Conservation (phyloP, 2,329 filamentous ascomycete species). For the Trichoderma afroharzianum region DNA sequence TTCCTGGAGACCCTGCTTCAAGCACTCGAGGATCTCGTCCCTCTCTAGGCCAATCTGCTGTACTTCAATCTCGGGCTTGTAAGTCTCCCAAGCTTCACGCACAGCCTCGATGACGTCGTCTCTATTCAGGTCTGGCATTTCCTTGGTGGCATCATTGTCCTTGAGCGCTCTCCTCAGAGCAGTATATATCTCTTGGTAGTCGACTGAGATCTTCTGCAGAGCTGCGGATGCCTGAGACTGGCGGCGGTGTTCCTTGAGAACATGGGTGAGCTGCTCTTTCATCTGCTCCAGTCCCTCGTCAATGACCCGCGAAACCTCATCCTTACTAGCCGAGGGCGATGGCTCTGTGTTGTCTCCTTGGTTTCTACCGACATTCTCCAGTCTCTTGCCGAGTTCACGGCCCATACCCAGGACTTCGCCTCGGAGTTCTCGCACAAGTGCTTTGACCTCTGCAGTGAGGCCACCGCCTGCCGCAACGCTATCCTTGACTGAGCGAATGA, state of each 20-base stretch:
- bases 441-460: slow-evolving; percentile 87
- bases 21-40: slow-evolving; percentile 82
- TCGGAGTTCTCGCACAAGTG: slow-evolving; percentile 80
- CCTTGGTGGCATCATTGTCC: slow-evolving; percentile 50
- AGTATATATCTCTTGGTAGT: slow-evolving; percentile 82
- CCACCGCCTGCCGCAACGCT: slow-evolving; percentile 85
- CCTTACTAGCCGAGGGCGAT: slow-evolving; percentile 45
- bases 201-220: slow-evolving; percentile 58
- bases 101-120: slow-evolving; percentile 86
- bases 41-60: slow-evolving; percentile 87
- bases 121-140: slow-evolving; percentile 54
- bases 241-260: slow-evolving; percentile 71
- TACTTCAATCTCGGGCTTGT: slow-evolving; percentile 88
- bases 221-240: slow-evolving; percentile 62
- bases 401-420: slow-evolving; percentile 95
- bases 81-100: slow-evolving; percentile 86
- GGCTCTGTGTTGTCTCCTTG: slow-evolving; percentile 44
- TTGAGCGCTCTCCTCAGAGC: slow-evolving; percentile 73
- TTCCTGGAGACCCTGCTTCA: slow-evolving; percentile 79
- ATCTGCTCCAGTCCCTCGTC: slow-evolving; percentile 77
- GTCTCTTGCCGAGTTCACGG: slow-evolving; percentile 77
- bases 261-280: slow-evolving; percentile 76
- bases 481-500: slow-evolving; percentile 84
- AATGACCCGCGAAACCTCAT: slow-evolving; percentile 72
- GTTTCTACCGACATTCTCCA: slow-evolving; percentile 64